phyloP scores from a whole-genome alignment of 306 rosid genomes.

The Prunus mume region DNA sequence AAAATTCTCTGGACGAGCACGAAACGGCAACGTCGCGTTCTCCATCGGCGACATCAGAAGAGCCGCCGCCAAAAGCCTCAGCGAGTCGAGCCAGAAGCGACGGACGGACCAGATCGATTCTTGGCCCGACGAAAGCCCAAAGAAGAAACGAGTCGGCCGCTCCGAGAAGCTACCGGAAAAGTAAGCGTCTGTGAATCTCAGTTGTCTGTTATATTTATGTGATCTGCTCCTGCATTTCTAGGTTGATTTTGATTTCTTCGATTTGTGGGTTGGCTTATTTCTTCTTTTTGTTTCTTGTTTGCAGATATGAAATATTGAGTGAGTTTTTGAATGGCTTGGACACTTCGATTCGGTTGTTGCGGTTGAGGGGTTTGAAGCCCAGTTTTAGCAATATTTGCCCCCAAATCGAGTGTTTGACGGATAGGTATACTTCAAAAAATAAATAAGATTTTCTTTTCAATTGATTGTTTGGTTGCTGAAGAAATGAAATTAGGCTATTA shows the following conservation, averaged over 20 bases:
- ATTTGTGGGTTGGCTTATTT: neutral
- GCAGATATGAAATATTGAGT: conserved; percentile 52
- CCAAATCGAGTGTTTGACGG: conserved; percentile 53
- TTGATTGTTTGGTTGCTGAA: neutral
- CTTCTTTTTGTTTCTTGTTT: neutral
- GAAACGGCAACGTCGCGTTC: neutral
- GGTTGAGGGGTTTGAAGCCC: conserved; percentile 35
- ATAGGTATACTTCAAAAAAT: conserved; percentile 42
- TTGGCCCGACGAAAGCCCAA: conserved; percentile 5
- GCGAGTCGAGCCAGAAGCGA: conserved; percentile 17
- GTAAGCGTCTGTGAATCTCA: conserved; percentile 23
- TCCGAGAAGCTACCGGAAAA: conserved; percentile 45
- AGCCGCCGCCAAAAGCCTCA: conserved; percentile 16
- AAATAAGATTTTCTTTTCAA: neutral
- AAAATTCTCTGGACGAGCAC: neutral
- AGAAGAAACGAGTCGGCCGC: neutral
- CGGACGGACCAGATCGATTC: conserved; percentile 7
- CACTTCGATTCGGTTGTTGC: conserved; percentile 50
- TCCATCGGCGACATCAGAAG: neutral
- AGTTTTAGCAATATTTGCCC: conserved; percentile 47
- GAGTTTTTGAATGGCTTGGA: conserved; percentile 57
- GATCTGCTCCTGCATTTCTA: neutral
- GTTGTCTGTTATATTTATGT: neutral
- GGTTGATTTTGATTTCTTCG: neutral
- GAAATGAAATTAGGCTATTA: neutral